Evolutionary conservation across 805 yeast species (phyloP), one percentile per base, ranked within the genome.

Genomic region (Starmerella stigmatis): DNA sequence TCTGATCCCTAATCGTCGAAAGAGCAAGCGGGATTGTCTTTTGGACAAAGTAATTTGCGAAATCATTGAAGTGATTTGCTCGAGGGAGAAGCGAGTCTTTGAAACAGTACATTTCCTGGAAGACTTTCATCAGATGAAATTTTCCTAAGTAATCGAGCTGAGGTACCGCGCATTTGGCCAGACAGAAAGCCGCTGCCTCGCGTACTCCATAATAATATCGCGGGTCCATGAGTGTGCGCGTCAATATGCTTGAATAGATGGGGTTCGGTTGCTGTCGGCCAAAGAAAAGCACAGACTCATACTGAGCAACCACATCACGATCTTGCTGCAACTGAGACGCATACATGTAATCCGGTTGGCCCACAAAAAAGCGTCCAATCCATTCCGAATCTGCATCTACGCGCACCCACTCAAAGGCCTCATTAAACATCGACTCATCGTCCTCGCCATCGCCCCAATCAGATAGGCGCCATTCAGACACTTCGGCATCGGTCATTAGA

Each of bases 311-410:
- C 16, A 92, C 94, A 59, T 92, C 99, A 50, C 96, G 68, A 63
- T 92, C 99, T 59, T 86, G 94, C 55, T 84, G 92, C 25, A 92
- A 65, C 58, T 92, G 98, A 0, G 97, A 84, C 1, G 86, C 83
- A 60, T 75, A 92, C 96, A 92, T 92, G 58, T 86, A 82, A 56
- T 86, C 96, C 0, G 95, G 94, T 63, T 88, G 96, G 54, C 79
- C 84, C 27, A 92, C 76, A 47, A 77, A 72, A 19, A 85, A 69
- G 53, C 75, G 76, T 49, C 94, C 85, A 41, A 92, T 81, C 99
- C 99, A 92, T 61, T 92, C 98, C 57, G 81, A 83, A 61, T 92
- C 99, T 0, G 96, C 88, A 64, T 92, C 99, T n/a, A 89, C 84
- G 55, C 99, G 71, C 30, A 92, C 72, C 99, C 99, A 92, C 57